Base-by-base conservation (phyloP, 2,329 filamentous ascomycete species). In the Verticillium tricorpus region DNA sequence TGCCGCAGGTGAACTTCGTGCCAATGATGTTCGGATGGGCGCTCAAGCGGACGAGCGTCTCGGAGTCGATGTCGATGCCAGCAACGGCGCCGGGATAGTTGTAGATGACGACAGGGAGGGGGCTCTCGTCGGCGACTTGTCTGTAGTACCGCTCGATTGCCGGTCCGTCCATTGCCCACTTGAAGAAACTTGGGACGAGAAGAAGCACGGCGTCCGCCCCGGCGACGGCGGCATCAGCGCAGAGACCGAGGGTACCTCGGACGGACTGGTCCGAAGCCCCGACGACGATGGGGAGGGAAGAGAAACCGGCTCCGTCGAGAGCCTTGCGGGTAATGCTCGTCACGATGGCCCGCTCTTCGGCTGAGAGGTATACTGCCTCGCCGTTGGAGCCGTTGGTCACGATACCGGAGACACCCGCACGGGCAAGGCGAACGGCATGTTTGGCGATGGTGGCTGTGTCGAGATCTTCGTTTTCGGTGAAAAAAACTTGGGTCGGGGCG, bases 331-430 rank as follows among this genome's bases (percentile, higher is more conserved):
- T 67, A 34, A 57, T 57, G 15, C 57, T 61, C 12, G 65, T 66
- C 11, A 67, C 63, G 22, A 35, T 8, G 2, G 55, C 50, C 22
- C 63, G 62, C 40, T 67, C 66, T 14, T 60, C 45, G 9, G 60
- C n/a, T 2, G 62, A 59, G 17, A 66, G 59, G 60, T 89, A 86
- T 37, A 89, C 87, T 17, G 89, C 89, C 75, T 92, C 89, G 68
- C 89, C 89, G 70, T 91, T 92, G 68, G 86, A 89, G 54, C 89
- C 89, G 72, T 90, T 88, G 7, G 85, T 86, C 31, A 90, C 85
- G 57, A 92, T 78, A 40, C 89, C 89, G 28, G 87, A 81, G 57
- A 91, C 81, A 55, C 88, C 88, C 31, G 86, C 82, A 61, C 82
- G 73, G 54, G 85, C 87, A 2, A 91, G 82, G 59, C 85, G 83